Evolutionary conservation across 1,284 basidiomycete species (phyloP).

Genomic region (Ganoderma lingzhi): DNA sequence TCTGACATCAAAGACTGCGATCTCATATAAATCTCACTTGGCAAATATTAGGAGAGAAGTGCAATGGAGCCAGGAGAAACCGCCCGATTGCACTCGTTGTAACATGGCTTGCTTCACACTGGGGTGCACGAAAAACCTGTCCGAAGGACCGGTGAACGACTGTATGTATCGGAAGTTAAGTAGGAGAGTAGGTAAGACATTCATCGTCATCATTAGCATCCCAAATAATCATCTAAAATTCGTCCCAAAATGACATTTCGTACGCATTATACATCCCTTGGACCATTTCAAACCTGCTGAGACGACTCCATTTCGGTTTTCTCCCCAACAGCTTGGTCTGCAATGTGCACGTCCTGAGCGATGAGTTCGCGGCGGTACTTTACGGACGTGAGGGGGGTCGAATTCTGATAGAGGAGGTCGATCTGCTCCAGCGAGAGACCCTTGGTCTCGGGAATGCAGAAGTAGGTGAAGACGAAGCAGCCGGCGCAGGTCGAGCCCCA

Average conservation of each 20-base stretch:
- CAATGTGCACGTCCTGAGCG: constrained; percentile 38
- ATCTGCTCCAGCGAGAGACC: constrained; percentile 80
- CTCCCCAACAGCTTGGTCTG: constrained; percentile 22
- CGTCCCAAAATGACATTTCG: neutral
- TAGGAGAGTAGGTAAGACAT: neutral
- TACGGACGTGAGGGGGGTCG: constrained; percentile 53
- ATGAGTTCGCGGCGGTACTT: constrained; percentile 51
- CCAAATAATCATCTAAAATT: neutral
- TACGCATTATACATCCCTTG: neutral
- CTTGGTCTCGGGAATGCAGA: constrained; percentile 82
- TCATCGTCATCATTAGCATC: neutral
- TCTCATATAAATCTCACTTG: no score
- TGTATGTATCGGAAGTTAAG: neutral
- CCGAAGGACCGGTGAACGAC: neutral
- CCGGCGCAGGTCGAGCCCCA: constrained; percentile 83
- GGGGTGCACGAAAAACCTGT: no score
- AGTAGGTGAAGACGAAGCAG: constrained; percentile 80
- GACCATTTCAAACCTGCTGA: neutral
- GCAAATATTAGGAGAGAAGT: no score
- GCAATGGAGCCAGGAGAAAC: no score
- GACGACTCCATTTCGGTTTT: neutral
- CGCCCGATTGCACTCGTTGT: no score
- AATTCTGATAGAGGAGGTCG: constrained; percentile 63
- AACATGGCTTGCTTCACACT: no score
- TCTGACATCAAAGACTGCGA: no score